A percentile compares a stretch with the other conserved stretches of the same genome.
Conservation (phyloP, 805 yeast genomes). For the Cyberlindnera mycetangii region DNA sequence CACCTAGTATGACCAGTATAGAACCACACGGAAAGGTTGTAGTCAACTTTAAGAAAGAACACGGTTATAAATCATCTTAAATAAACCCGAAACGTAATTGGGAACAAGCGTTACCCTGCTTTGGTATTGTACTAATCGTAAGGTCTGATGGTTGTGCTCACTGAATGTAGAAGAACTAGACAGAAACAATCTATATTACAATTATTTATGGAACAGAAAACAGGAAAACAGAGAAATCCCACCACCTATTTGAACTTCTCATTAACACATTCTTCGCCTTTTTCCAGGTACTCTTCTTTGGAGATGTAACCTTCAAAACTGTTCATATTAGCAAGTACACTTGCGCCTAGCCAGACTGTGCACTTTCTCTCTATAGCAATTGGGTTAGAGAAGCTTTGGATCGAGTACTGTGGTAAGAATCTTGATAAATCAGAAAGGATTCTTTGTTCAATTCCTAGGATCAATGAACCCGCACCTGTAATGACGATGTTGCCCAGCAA, state of each 20-base stretch:
- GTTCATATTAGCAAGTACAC: constrained; percentile 71
- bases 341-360: constrained; percentile 80
- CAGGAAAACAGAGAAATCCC: too few species aligned
- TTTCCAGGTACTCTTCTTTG: constrained; percentile 67
- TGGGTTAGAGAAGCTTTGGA: constrained; percentile 58
- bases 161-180: too few species aligned
- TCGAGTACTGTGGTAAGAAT: constrained; percentile 64
- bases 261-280: constrained; percentile 48
- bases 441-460: constrained; percentile 70
- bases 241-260: constrained; percentile 45
- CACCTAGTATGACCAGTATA: not conserved
- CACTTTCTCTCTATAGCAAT: constrained; percentile 60
- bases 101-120: too few species aligned
- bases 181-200: not conserved
- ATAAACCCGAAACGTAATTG: too few species aligned
- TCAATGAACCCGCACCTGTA: constrained; percentile 68
- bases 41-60: too few species aligned
- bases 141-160: too few species aligned
- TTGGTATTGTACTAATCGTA: too few species aligned
- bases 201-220: not conserved
- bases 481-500: constrained; percentile 64
- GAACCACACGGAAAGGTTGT: not conserved
- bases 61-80: too few species aligned
- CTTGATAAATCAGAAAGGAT: constrained; percentile 58
- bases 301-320: constrained; percentile 83